These are phyloP conservation scores for Hymenoscyphus repandus DNA, from an alignment of 2,329 filamentous ascomycete genomes.

Conservation along the genomic window DNA sequence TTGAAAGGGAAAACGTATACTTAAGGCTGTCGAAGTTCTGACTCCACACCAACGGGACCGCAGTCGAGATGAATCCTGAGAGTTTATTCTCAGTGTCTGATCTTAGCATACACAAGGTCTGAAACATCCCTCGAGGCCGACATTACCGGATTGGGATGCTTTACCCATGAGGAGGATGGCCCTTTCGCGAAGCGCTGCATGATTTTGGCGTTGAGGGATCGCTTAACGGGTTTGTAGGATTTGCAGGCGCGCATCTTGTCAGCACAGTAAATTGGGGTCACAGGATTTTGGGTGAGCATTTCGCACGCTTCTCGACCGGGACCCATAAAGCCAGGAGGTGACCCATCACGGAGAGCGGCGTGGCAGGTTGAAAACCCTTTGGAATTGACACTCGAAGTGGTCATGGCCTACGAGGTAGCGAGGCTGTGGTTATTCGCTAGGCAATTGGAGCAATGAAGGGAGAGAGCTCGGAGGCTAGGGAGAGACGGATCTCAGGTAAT, in stretches of 20 bases:
- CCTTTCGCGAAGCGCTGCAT: neutral
- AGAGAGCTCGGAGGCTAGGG: too few relatives aligned
- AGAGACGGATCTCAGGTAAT: too few relatives aligned
- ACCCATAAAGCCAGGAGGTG: neutral
- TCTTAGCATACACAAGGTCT: neutral
- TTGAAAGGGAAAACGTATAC: constrained; percentile 2
- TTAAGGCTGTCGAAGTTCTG: constrained; percentile 2
- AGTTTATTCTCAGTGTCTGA: constrained; percentile 1
- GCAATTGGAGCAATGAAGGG: too few relatives aligned
- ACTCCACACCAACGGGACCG: neutral
- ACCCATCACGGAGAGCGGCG: neutral
- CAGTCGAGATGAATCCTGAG: neutral
- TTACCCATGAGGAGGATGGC: neutral
- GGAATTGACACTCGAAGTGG: too few relatives aligned
- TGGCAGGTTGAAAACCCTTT: too few relatives aligned
- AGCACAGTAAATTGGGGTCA: constrained; percentile 2
- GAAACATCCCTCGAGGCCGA: constrained; percentile 1
- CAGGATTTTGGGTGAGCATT: neutral
- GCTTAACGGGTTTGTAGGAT: constrained; percentile 1
- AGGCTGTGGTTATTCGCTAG: too few relatives aligned
- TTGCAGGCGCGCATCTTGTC: constrained; percentile 3
- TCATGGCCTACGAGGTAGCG: too few relatives aligned
- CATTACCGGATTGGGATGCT: constrained; percentile 2
- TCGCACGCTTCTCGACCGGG: neutral
- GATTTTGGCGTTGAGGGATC: neutral